phyloP scores from a whole-genome alignment of 176 grass and related monocot species.

The Olyra latifolia region DNA sequence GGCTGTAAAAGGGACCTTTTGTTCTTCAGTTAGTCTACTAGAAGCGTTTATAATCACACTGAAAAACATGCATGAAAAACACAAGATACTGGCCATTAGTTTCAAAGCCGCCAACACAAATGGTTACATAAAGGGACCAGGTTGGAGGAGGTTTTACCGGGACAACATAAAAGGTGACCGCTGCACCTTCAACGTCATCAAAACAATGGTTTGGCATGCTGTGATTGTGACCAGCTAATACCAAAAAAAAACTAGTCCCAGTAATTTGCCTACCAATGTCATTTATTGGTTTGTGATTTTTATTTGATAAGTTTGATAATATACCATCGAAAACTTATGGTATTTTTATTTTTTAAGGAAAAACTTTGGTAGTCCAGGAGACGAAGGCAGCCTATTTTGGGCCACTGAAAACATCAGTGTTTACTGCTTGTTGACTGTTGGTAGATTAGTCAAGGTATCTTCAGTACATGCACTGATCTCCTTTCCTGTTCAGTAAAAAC shows the following conservation, averaged over 20 bases:
- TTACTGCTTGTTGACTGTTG: not conserved
- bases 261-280: conserved; percentile 16
- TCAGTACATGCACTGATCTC: not conserved
- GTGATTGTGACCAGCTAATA: not conserved
- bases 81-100: conserved; percentile 22
- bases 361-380: not conserved
- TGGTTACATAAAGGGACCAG: conserved; percentile 12
- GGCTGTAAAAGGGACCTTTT: conserved; percentile 15
- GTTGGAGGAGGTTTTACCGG: conserved; percentile 31
- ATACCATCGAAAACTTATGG: not conserved
- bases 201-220: conserved; percentile 21
- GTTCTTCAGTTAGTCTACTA: conserved; percentile 17
- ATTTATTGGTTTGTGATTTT: not conserved
- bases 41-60: conserved; percentile 16
- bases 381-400: not conserved
- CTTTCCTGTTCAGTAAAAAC: not conserved
- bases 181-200: conserved; percentile 14
- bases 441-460: not conserved
- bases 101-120: conserved; percentile 9
- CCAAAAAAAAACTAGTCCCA: not conserved
- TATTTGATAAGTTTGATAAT: not conserved
- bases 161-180: conserved; percentile 23
- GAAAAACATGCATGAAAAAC: not conserved
- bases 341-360: no score
- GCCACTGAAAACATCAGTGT: not conserved